These are phyloP conservation scores for Solanum medicagineum DNA, from an alignment of 257 asterid species.

Conservation along the genomic window DNA sequence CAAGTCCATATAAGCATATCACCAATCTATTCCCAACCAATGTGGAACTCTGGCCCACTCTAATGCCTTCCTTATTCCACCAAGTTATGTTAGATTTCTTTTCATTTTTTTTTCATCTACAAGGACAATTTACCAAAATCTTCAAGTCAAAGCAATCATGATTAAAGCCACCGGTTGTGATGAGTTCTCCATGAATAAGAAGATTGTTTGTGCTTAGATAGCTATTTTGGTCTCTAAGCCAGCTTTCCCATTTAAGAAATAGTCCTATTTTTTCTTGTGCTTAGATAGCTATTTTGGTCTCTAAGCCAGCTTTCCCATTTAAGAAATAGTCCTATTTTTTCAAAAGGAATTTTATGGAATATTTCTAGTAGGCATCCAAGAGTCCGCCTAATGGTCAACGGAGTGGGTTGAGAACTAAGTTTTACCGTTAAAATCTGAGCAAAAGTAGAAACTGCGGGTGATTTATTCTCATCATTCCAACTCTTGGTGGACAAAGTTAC, in stretches of 20 bases:
- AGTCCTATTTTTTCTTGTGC: background rate
- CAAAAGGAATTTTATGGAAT: background rate
- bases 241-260: background rate
- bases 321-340: background rate
- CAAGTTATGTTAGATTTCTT: background rate
- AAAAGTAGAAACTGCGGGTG: background rate
- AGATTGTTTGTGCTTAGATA: background rate
- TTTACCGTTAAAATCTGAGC: background rate
- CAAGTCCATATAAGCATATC: background rate
- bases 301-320: background rate
- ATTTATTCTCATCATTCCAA: background rate
- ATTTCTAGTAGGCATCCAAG: background rate
- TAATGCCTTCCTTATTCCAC: background rate
- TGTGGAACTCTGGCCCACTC: background rate
- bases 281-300: background rate
- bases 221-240: background rate
- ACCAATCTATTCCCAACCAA: background rate
- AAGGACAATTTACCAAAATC: background rate
- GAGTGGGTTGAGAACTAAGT: background rate
- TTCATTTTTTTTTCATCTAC: background rate
- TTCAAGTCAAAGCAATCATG: background rate
- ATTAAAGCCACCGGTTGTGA: background rate
- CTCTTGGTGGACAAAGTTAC: background rate
- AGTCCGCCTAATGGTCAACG: background rate
- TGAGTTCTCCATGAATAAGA: background rate